Conservation (phyloP, 2,329 filamentous ascomycete genomes). For the Aspergillus sojae region DNA sequence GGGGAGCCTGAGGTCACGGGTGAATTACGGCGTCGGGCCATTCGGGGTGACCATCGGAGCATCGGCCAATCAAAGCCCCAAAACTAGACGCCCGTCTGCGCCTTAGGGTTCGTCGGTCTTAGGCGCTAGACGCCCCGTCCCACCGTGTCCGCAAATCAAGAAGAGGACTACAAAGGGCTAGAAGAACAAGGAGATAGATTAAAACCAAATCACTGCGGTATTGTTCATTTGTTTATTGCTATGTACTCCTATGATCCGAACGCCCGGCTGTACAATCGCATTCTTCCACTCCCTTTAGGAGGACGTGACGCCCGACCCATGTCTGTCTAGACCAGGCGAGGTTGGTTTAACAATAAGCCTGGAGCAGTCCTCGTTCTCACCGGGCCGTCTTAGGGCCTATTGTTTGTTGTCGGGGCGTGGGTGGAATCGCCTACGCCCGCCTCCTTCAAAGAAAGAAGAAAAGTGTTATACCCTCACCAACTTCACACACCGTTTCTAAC, state of each 20-base stretch:
- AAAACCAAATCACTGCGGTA: not conserved
- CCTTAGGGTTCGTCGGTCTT: constrained; percentile 2
- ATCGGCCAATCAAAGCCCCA: not conserved
- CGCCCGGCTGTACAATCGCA: constrained; percentile 19
- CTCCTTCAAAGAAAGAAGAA: constrained; percentile 8
- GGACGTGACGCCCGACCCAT: not conserved
- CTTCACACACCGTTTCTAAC: constrained; percentile 22
- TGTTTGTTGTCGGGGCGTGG: constrained; percentile 16
- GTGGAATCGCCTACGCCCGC: constrained; percentile 21
- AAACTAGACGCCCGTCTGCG: constrained; percentile 7
- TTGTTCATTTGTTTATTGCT: constrained; percentile 10
- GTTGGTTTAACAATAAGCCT: not conserved
- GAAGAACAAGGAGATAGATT: not conserved
- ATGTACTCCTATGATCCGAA: constrained; percentile 14
- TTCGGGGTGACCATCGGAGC: not conserved
- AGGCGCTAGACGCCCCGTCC: constrained; percentile 7
- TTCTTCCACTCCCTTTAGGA: constrained; percentile 1
- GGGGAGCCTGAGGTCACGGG: constrained; percentile 1
- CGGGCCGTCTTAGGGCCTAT: constrained; percentile 5
- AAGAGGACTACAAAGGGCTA: not conserved
- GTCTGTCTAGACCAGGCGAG: not conserved
- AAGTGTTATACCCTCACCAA: constrained; percentile 14
- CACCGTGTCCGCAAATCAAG: not conserved
- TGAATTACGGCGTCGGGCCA: not conserved
- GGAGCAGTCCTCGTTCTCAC: not conserved